Percentiles rank a stretch among this genome's conserved stretches.
These are phyloP conservation scores for Cercospora sp. DNA, from an alignment of 2,329 filamentous ascomycete species.

Conservation along the genomic window DNA sequence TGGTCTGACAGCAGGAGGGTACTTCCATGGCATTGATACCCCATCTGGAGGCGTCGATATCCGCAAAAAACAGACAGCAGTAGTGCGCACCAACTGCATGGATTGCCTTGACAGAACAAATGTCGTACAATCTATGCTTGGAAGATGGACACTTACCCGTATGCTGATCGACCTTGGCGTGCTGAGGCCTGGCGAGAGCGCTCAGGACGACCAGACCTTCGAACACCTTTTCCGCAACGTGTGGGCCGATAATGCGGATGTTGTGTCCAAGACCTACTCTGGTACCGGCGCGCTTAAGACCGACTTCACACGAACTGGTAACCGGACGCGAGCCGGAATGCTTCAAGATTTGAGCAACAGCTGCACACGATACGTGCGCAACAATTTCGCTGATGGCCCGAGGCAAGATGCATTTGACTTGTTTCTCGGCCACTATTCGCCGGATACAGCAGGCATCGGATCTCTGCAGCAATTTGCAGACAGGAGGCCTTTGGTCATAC, in stretches of 20 bases:
- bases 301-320: constrained; percentile 91
- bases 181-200: constrained; percentile 71
- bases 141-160: constrained; percentile 81
- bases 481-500: constrained; percentile 79
- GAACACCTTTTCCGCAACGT: constrained; percentile 93
- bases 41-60: constrained; percentile 78
- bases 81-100: constrained; percentile 98
- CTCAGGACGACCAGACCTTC: constrained; percentile 77
- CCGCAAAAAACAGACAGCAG: constrained; percentile 77
- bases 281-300: constrained; percentile 98
- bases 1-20: constrained; percentile 75
- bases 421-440: constrained; percentile 84
- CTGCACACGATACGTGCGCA: constrained; percentile 82
- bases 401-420: constrained; percentile 94
- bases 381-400: constrained; percentile 94
- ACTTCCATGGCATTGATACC: constrained; percentile 89
- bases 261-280: constrained; percentile 88
- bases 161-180: constrained; percentile 85
- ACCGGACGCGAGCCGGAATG: constrained; percentile 80
- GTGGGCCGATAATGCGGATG: constrained; percentile 98
- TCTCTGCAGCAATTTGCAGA: constrained; percentile 78
- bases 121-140: constrained; percentile 96
- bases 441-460: constrained; percentile 69
- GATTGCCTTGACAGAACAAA: constrained; percentile 98
- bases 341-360: constrained; percentile 87